Percentiles rank a stretch among this genome's conserved stretches.
These are phyloP conservation scores for Mycena sanguinolenta DNA, from an alignment of 768 basidiomycete genomes.

Conservation along the genomic window DNA sequence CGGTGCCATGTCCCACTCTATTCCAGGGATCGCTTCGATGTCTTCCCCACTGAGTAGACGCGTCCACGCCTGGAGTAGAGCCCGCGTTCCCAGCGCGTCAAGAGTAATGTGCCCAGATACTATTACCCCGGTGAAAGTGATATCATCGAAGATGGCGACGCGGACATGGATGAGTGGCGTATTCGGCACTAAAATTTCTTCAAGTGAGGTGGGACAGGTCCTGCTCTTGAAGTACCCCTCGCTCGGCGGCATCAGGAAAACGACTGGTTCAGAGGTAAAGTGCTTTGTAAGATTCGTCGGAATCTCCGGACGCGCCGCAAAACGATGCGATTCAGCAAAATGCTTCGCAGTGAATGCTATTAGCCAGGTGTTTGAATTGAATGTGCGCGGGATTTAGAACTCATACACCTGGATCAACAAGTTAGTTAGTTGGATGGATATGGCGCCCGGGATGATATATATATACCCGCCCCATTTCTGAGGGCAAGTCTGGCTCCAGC, in stretches of 20 bases:
- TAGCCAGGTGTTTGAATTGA: background rate
- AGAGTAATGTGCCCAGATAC: constrained; percentile 20
- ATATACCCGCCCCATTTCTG: constrained; percentile 24
- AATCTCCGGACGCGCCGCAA: constrained; percentile 8
- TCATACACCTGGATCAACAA: constrained; percentile 15
- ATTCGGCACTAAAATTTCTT: constrained; percentile 20
- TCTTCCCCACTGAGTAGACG: constrained; percentile 24
- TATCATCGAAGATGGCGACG: constrained; percentile 23
- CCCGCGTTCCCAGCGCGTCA: constrained; percentile 26
- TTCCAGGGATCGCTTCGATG: constrained; percentile 23
- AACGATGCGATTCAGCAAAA: constrained; percentile 15
- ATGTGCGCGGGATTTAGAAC: constrained; percentile 22
- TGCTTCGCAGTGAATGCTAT: constrained; percentile 23
- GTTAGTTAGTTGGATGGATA: background rate
- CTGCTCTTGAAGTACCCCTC: constrained; percentile 11
- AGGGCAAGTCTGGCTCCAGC: constrained; percentile 30
- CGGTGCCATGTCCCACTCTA: constrained; percentile 12
- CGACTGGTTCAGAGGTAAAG: constrained; percentile 1
- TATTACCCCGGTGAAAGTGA: constrained; percentile 31
- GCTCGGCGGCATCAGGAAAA: background rate
- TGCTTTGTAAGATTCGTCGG: background rate
- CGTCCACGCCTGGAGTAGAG: constrained; percentile 27
- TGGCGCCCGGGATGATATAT: background rate
- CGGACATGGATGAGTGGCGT: constrained; percentile 23
- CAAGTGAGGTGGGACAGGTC: constrained; percentile 10